Base-by-base conservation (phyloP, 108 stramenopile species). In the Fragilariopsis cylindrus region DNA sequence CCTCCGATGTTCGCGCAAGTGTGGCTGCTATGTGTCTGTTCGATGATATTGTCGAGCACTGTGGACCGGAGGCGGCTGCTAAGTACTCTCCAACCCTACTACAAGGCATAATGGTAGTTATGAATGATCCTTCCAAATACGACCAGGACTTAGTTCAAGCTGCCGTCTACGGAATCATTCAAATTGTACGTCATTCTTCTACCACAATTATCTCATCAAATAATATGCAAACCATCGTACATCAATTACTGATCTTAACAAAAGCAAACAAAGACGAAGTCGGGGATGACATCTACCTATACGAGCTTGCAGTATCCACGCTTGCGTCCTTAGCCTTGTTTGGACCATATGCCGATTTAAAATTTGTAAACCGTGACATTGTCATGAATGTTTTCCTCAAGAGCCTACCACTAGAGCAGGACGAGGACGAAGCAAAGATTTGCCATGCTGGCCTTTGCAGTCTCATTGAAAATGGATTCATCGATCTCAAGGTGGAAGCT, bases 31-130 rank as follows among this genome's bases (percentile, higher is more conserved):
- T 92, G 53, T 88, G 88, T 63, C 82, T 92, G 39, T 92, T 90
- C 76, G 94, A 91, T 71, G 94, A 95, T 57, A 84, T 85, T 58
- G 89, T 95, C 41, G 94, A 92, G 57, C 82, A 85, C 71, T 90
- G 90, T 60, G 91, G 94, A 40, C 47, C 72, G 13, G 73, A 76
- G n/a, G 84, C 86, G 30, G 88, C 90, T 11, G 72, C 78, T 12
- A 73, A 54, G 47, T 78, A 88, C 57, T 82, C 85, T 50, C 86
- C 81, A 1, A 9, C 48, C 16, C 74, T 95, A 7, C 48, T 83
- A 55, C 48, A 83, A 45, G 90, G 76, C 7, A 62, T 87, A 12
- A 57, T 83, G 18, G 70, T 67, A 8, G 88, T 82, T 19, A 57
- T 92, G 15, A 81, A 85, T 60, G 79, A 84, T 11, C 52, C 72